Base-by-base conservation (phyloP, 2,329 filamentous ascomycete species). In the Botrytis cinerea region DNA sequence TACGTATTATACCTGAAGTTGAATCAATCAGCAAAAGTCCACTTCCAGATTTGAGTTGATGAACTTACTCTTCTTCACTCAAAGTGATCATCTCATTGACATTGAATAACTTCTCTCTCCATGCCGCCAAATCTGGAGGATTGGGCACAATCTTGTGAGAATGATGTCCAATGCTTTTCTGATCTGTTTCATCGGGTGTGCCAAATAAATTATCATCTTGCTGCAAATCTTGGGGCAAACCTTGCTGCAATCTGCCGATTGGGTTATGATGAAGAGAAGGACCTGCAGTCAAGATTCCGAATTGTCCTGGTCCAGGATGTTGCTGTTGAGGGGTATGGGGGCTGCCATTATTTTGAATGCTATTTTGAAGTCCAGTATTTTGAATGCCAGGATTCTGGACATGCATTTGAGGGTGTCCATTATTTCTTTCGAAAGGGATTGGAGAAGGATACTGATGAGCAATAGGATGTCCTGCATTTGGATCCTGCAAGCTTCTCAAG, bases 41-140 rank as follows among this genome's bases (percentile, higher is more conserved):
- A 71, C 38, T 74, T 20, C 73, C 46, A 59, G 8, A n/a, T 40
- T 28, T 71, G 18, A 14, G 20, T 43, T 35, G 12, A 57, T 45
- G 16, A 25, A 81, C 86, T 76, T 86, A 93, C 90, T 95, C 87
- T 75, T 94, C 91, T 81, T 94, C 89, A 45, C 88, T 93, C 77
- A 95, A 82, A 20, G 90, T 87, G 74, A 95, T 91, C 63, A 87
- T 88, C 62, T 92, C 90, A 77, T 93, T 89, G n/a, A 94, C 90
- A 79, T 92, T 86, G 81, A 95, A 95, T 63, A 95, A 83, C 79
- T 86, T 90, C 77, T 92, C 85, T 70, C 93, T 86, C 93, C 93
- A 95, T 75, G 85, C 84, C 20, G 88, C 84, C 67, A 95, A 84
- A 77, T 92, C 85, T 4, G 92, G 91, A 57, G 92, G 92, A 78